Base-by-base conservation (phyloP, 208 protist species). In the Blechomonas ayalai region DNA sequence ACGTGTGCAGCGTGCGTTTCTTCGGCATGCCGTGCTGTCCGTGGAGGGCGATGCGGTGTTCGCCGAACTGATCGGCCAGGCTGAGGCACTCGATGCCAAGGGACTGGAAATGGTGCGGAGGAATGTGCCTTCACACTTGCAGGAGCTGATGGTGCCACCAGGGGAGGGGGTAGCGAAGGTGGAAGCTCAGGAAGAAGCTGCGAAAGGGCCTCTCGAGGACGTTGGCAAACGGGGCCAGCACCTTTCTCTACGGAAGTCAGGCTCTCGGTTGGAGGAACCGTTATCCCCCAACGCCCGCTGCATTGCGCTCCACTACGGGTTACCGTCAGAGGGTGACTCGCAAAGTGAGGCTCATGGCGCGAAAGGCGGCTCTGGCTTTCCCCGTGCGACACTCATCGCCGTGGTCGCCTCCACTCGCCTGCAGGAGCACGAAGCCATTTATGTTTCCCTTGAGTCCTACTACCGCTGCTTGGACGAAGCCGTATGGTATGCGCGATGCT, bases 1-100 rank as follows among this genome's bases (percentile, higher is more conserved):
- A 44, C 53, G 54, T 8, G 57, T 67, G 18, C 54, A 54, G 20
- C 59, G 70, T 3, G 26, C 44, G 10, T 82, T 88, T 54, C 45
- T 75, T 24, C 74, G 78, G 7, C 82, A 92, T 51, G 76, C 78
- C 20, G 75, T 88, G 18, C 48, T 92, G 8, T 74, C 82, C 18
- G 79, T 92, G n/a, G 82, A 92, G 38, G 82, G 82, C 10, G 82
- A 92, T 33, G 74, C 66, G 0, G 57, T 79, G n/a, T 92, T 92
- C 59, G 47, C 50, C 24, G 63, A 68, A 37, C 43, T 92, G 33
- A 72, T 84, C 15, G 53, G 59, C 20, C 62, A 70, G 23, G 67
- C 77, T 20, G 59, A 73, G 53, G 31, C 36, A 42, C 31, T 81
- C 15, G 18, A 19, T 12, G 28, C 43, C 42, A 13, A 38, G 42